Conservation (phyloP, 768 basidiomycete genomes). For the Trametes cinnabarina region DNA sequence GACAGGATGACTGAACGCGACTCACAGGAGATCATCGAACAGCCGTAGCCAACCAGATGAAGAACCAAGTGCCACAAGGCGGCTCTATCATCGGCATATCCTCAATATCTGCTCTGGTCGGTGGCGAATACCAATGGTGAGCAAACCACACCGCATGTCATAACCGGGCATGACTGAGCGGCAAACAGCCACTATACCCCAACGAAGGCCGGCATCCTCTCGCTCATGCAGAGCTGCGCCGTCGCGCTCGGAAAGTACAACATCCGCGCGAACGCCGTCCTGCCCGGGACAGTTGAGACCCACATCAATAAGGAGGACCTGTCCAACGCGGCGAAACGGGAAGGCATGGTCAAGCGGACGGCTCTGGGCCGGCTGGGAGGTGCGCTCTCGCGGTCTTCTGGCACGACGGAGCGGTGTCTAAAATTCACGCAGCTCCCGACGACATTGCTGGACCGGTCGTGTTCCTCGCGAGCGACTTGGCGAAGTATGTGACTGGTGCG, state of each 20-base stretch:
- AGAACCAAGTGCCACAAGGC: slow-evolving; percentile 61
- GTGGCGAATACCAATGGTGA: slow-evolving; percentile 68
- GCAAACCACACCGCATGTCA: no score
- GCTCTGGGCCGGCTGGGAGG: slow-evolving; percentile 65
- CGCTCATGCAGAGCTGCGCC: slow-evolving; percentile 77
- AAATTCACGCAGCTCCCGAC: slow-evolving; percentile 45
- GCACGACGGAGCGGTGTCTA: neutral
- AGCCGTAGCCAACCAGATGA: slow-evolving; percentile 78
- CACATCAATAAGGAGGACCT: slow-evolving; percentile 79
- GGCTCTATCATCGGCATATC: slow-evolving; percentile 76
- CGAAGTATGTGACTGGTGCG: slow-evolving; percentile 67
- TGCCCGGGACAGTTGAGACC: slow-evolving; percentile 78
- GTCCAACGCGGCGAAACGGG: slow-evolving; percentile 52
- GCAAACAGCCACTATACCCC: slow-evolving; percentile 65
- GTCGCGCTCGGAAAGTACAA: slow-evolving; percentile 74
- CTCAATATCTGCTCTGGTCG: slow-evolving; percentile 77
- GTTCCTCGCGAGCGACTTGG: slow-evolving; percentile 70
- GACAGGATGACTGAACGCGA: no score
- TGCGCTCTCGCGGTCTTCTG: slow-evolving; percentile 26
- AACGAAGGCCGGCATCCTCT: slow-evolving; percentile 76
- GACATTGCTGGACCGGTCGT: slow-evolving; percentile 75
- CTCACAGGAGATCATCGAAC: neutral
- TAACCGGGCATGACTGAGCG: neutral
- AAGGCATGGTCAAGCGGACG: slow-evolving; percentile 63
- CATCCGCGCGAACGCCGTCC: slow-evolving; percentile 67